A percentile compares a stretch with the other conserved stretches of the same genome.
Conservation (phyloP, 2,329 filamentous ascomycete genomes). For the Aaosphaeria pasadenensis region DNA sequence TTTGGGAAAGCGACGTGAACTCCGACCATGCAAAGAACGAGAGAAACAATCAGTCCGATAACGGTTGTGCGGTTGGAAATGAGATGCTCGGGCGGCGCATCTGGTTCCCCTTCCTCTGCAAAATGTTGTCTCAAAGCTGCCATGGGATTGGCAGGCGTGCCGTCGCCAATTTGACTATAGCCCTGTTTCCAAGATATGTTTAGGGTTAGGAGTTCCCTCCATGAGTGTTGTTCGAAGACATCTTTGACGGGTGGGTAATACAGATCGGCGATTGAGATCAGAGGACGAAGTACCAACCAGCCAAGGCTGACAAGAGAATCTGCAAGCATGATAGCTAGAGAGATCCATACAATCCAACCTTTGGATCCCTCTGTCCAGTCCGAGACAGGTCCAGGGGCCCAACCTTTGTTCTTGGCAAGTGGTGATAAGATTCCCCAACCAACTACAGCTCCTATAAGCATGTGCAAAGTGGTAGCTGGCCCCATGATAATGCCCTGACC, state of each 20-base stretch:
- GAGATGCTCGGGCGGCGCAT: constrained; percentile 80
- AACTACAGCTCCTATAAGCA: constrained; percentile 84
- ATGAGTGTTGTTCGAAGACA: constrained; percentile 28
- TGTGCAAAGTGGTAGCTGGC: constrained; percentile 88
- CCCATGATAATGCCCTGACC: constrained; percentile 99
- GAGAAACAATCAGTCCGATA: constrained; percentile 72
- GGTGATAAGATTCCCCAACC: constrained; percentile 93
- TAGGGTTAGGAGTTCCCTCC: constrained; percentile 32
- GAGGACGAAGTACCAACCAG: constrained; percentile 68
- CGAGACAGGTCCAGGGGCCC: constrained; percentile 82
- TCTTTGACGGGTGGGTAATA: constrained; percentile 36
- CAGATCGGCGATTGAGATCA: constrained; percentile 47
- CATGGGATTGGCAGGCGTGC: constrained; percentile 17
- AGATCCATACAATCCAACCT: constrained; percentile 98
- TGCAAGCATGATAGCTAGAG: constrained; percentile 91
- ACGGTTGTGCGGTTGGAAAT: constrained; percentile 69
- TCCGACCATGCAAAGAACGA: constrained; percentile 74
- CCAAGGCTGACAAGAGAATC: constrained; percentile 87
- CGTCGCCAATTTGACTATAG: constrained; percentile 37
- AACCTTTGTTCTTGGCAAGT: constrained; percentile 77
- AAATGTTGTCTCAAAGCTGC: constrained; percentile 29
- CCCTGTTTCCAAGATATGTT: constrained; percentile 34
- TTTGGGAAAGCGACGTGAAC: constrained; percentile 81
- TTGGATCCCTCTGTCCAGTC: constrained; percentile 94
- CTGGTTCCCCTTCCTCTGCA: constrained; percentile 52